Evolutionary conservation across 768 basidiomycete species (phyloP).

Genomic region (Chalciporus pseudorubinellus): DNA sequence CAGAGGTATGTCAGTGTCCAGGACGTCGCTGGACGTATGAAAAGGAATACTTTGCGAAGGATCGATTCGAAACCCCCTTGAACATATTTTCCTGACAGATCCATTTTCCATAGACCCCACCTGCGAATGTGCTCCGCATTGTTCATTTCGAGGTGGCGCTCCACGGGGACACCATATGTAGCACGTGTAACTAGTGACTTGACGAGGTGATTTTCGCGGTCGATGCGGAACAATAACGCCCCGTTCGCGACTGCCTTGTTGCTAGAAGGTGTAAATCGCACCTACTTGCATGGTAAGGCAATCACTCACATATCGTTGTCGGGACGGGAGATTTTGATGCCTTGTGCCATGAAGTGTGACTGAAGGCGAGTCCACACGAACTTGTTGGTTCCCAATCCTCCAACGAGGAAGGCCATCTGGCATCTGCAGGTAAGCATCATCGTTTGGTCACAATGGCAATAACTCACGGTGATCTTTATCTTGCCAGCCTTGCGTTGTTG

Average conservation of each 20-base stretch:
- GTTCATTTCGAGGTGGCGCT: background rate
- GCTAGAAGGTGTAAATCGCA: background rate
- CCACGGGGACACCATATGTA: background rate
- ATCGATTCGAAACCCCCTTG: background rate
- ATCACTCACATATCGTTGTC: constrained; percentile 8
- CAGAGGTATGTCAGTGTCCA: background rate
- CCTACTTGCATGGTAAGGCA: background rate
- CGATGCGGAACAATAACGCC: constrained; percentile 2
- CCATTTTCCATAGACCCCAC: background rate
- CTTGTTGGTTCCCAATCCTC: constrained; percentile 7
- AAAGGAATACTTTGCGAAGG: constrained; percentile 1
- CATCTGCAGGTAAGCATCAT: too few relatives aligned
- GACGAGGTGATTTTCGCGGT: background rate
- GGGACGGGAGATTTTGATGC: constrained; percentile 5
- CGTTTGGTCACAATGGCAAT: background rate
- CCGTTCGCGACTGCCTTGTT: constrained; percentile 13
- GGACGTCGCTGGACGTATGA: background rate
- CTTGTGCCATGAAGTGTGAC: constrained; percentile 4
- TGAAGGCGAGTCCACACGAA: constrained; percentile 9
- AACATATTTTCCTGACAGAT: background rate
- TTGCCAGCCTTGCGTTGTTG: background rate
- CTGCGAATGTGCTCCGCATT: constrained; percentile 4
- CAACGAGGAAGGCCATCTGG: constrained; percentile 16
- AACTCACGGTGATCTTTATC: constrained; percentile 3
- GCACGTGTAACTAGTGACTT: constrained; percentile 2